Base-by-base conservation (phyloP, 306 rosid species). In the Clitoria ternatea region DNA sequence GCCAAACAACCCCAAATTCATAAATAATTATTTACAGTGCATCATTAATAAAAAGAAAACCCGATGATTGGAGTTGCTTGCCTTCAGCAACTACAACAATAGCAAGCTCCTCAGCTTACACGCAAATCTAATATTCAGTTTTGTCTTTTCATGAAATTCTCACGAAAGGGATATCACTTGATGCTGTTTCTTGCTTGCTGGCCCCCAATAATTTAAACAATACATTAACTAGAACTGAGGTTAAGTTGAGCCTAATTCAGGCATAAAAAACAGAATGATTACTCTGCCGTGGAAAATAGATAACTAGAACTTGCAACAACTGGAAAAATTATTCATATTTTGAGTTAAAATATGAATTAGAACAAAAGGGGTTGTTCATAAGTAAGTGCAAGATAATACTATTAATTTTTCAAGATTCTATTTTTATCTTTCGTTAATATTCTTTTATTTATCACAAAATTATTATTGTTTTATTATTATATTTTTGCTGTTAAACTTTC, bases 31-130 rank as follows among this genome's bases (percentile, higher is more conserved):
- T n/a, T n/a, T n/a, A n/a, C n/a, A n/a, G n/a, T n/a, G n/a, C n/a
- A n/a, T n/a, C n/a, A n/a, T n/a, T n/a, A n/a, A n/a, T n/a, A n/a
- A n/a, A n/a, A n/a, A n/a, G n/a, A n/a, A n/a, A n/a, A n/a, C n/a
- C n/a, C n/a, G 69, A 61, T 55, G 23, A 35, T 13, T 50, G 43
- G 36, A 59, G 44, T 72, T 53, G 63, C 82, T 53, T 67, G 85
- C 40, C 53, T 55, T 72, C 33, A 14, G 49, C 57, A 54, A 39
- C 70, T 39, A 70, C 14, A 56, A 6, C 47, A 8, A 24, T 55
- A 19, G 56, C 45, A 70, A 82, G 60, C 57, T 70, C 5, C 42
- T 44, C 42, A 44, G 54, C 77, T 49, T 77, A 48, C 65, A 81
- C 73, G 85, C 70, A 63, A 68, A 42, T 73, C 70, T n/a, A 57